Percentiles rank a stretch among this genome's conserved stretches.
These are phyloP conservation scores for Saccharomycopsis javanensis DNA, from an alignment of 805 yeast genomes.

Conservation along the genomic window DNA sequence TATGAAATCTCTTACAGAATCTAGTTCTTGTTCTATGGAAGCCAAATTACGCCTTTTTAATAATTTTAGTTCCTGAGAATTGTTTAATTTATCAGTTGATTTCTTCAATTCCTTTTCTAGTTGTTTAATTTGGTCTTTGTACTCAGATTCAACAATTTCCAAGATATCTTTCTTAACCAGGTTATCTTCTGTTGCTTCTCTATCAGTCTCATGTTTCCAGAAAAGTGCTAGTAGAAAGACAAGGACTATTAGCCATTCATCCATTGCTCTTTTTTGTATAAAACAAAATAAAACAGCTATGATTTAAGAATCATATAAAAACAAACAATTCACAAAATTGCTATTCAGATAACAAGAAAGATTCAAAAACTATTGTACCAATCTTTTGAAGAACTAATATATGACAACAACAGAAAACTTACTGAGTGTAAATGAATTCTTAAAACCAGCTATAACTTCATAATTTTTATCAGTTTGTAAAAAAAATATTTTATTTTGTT, in stretches of 20 bases:
- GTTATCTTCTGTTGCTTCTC: neutral
- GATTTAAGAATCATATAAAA: neutral
- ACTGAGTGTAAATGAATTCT: neutral
- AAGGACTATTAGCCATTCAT: slow-evolving; percentile 5
- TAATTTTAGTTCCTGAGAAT: neutral
- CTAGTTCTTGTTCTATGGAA: neutral
- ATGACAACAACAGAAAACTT: neutral
- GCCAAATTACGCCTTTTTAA: neutral
- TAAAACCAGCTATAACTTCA: neutral
- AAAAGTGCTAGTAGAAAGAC: neutral
- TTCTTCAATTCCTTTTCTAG: neutral
- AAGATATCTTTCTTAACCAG: neutral
- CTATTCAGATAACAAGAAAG: neutral
- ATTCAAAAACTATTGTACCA: neutral
- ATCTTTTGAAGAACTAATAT: neutral
- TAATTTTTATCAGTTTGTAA: neutral
- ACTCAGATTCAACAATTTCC: neutral
- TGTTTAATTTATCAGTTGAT: neutral
- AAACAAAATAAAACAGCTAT: neutral
- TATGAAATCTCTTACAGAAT: neutral
- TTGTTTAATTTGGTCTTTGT: neutral
- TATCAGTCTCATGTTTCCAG: slow-evolving; percentile 7
- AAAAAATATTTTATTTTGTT: too few relatives aligned
- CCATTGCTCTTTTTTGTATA: neutral
- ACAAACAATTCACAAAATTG: neutral